Base-by-base conservation (phyloP, 2,329 filamentous ascomycete genomes). In the Fusarium albidum region DNA sequence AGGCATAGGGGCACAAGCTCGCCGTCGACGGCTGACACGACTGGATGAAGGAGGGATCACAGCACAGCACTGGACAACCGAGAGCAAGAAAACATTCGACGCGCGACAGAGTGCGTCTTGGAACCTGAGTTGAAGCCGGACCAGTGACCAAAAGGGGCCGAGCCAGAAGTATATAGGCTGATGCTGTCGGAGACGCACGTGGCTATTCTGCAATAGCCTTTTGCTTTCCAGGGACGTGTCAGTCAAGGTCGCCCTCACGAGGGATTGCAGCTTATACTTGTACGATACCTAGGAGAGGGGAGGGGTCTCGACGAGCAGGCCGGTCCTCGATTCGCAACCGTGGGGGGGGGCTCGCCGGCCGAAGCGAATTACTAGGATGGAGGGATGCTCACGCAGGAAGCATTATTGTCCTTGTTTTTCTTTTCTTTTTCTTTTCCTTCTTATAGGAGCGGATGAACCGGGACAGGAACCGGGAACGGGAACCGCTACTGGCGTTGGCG, bases 1-100 rank as follows among this genome's bases (percentile, higher is more conserved):
- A 77, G 80, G 47, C 79, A 83, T 62, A 83, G 82, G 69, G 70
- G 70, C 49, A 63, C 72, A 6, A 72, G 59, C 42, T 68, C 68
- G 18, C 68, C 70, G 9, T 63, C 72, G n/a, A 58, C 68, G n/a
- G 63, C 72, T 14, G 73, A 75, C 44, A 65, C 66, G 9, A 66
- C 69, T 26, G 66, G 69, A 48, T 75, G 66, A 74, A 53, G 38
- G 48, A 58, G 45, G 48, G 51, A 50, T 48, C 33, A 56, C 41
- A 54, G 46, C 33, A 56, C 41, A 54, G 46, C 42, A 61, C 52
- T 52, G 44, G 35, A 53, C 42, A 57, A 40, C 38, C 52, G 62
- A 43, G 37, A 28, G 21, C n/a, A 49, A 49, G 42, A 39, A 17
- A 29, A 33, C 40, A 50, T 15, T 26, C 35, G 32, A 47, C 32